Base-by-base conservation (phyloP, 805 yeast genomes). In the Myxozyma melibiosi region DNA sequence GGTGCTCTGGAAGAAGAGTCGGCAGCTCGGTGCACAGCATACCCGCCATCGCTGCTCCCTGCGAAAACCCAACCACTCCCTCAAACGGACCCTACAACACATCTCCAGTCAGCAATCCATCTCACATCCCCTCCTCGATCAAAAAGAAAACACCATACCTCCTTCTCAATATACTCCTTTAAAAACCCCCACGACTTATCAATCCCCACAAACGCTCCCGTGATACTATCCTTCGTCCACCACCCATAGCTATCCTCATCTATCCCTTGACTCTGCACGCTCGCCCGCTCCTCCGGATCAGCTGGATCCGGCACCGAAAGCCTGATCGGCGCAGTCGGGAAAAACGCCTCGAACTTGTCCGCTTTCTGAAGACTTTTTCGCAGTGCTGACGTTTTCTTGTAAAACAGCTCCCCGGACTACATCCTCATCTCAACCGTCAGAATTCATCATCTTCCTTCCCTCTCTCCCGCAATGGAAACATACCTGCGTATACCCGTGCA, bases 61-160 rank as follows among this genome's bases (percentile, higher is more conserved):
- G 98, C 9, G 95, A 86, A 70, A 92, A 92, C 0, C 97, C 98
- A 42, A 94, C 73, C 20, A 92, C 74, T 4, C 98, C 99, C 22
- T 85, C 86, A 64, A 89, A 88, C 1, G 97, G 97, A 0, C 89
- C 90, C 43, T 88, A 22, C n/a, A 25, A 28, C 28, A 14, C n/a
- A n/a, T n/a, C 14, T 8, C n/a, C n/a, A n/a, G n/a, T n/a, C n/a
- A n/a, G n/a, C n/a, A n/a, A n/a, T n/a, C n/a, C n/a, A n/a, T n/a
- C n/a, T n/a, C n/a, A n/a, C n/a, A n/a, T n/a, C n/a, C n/a, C n/a
- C n/a, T n/a, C n/a, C n/a, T n/a, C n/a, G n/a, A n/a, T n/a, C n/a
- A n/a, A n/a, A n/a, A n/a, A n/a, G n/a, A n/a, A n/a, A n/a, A n/a
- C n/a, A n/a, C n/a, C 48, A 8, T 20, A 50, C 90, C 42, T 88